phyloP scores from a whole-genome alignment of 768 basidiomycete genomes.

The Hygrophoropsis aurantiaca region DNA sequence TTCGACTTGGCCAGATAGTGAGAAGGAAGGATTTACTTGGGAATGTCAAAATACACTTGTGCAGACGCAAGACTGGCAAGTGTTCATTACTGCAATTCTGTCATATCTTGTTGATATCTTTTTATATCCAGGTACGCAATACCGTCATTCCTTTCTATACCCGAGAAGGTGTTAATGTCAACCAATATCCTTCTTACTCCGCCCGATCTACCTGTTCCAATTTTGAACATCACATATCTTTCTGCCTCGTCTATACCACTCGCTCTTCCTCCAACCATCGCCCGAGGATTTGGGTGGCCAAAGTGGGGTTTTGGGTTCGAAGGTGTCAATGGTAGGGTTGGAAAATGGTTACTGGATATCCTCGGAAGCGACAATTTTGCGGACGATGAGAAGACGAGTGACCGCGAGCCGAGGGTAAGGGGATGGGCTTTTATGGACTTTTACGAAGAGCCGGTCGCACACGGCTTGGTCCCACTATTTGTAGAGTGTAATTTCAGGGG shows the following conservation, averaged over 20 bases:
- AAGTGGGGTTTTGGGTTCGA: constrained; percentile 74
- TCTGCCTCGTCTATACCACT: constrained; percentile 83
- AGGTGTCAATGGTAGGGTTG: constrained; percentile 80
- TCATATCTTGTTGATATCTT: constrained; percentile 4
- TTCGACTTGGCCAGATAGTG: constrained; percentile 80
- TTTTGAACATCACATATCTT: constrained; percentile 74
- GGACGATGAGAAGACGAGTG: constrained; percentile 1
- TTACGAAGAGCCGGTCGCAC: constrained; percentile 54
- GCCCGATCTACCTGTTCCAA: constrained; percentile 34
- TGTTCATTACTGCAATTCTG: neutral
- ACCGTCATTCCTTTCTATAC: constrained; percentile 75
- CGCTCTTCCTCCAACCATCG: constrained; percentile 73
- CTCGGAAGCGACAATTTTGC: constrained; percentile 25
- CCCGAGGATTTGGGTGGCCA: constrained; percentile 85
- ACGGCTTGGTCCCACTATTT: constrained; percentile 59
- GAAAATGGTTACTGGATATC: constrained; percentile 64
- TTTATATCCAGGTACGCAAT: constrained; percentile 66
- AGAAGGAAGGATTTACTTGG: constrained; percentile 75
- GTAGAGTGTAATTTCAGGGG: constrained; percentile 79
- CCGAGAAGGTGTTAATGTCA: constrained; percentile 72
- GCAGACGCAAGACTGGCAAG: constrained; percentile 83
- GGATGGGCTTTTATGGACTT: constrained; percentile 82
- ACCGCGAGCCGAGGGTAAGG: constrained; percentile 45
- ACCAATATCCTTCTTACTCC: constrained; percentile 52
- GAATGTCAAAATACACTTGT: constrained; percentile 67